Conservation (phyloP, 495 filamentous ascomycete genomes). For the Elaphomyces granulatus region DNA sequence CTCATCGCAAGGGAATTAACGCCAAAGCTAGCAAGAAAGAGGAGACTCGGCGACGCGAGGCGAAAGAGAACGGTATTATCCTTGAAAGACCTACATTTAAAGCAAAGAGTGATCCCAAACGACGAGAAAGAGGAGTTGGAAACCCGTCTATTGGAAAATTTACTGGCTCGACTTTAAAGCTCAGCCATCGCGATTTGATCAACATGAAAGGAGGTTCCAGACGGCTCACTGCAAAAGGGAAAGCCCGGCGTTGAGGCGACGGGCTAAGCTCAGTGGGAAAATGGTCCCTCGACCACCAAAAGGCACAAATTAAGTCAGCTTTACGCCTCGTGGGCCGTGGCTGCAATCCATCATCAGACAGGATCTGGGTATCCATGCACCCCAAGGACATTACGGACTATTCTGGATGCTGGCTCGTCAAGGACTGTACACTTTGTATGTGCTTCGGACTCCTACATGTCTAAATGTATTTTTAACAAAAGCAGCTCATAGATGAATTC, state of each 20-base stretch:
- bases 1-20: slow-evolving; percentile 63
- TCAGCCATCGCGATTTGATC: slow-evolving; percentile 63
- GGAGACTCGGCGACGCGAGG: slow-evolving; percentile 55
- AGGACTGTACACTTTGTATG: too few species aligned
- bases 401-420: too few species aligned
- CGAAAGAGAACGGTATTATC: slow-evolving; percentile 80
- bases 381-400: too few species aligned
- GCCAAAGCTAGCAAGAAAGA: slow-evolving; percentile 50
- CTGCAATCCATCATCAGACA: too few species aligned
- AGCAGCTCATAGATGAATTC: too few species aligned
- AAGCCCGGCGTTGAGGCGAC: slow-evolving; percentile 12
- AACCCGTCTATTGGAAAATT: slow-evolving; percentile 68
- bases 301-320: too few species aligned
- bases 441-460: too few species aligned
- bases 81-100: slow-evolving; percentile 53
- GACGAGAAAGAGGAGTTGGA: slow-evolving; percentile 52
- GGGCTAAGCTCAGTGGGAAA: too few species aligned
- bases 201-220: slow-evolving; percentile 36
- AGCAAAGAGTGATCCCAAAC: slow-evolving; percentile 27
- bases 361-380: too few species aligned
- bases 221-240: slow-evolving; percentile 15
- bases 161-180: slow-evolving; percentile 57
- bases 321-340: too few species aligned
- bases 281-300: too few species aligned
- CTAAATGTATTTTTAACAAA: too few species aligned